A percentile compares a stretch with the other conserved stretches of the same genome.
Conservation (phyloP, 306 rosid species). For the Acacia acuminata region DNA sequence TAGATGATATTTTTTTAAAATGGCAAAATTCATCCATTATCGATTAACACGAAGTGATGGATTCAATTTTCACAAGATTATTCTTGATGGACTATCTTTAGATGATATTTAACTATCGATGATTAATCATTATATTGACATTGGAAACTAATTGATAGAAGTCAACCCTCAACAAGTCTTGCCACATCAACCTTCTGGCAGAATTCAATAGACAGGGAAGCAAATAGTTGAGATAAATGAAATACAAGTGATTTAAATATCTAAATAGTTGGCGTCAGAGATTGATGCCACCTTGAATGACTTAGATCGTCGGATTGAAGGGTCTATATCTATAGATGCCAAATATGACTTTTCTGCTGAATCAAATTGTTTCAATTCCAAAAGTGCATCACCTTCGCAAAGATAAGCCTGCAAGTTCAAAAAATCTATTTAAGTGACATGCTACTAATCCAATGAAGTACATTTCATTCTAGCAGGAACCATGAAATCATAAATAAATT, state of each 20-base stretch:
- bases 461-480: neutral
- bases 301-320: conserved; percentile 73
- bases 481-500: neutral
- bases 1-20: too few relatives aligned
- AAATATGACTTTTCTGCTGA: conserved; percentile 71
- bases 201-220: conserved; percentile 8
- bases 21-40: too few relatives aligned
- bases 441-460: neutral
- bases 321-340: conserved; percentile 62
- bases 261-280: conserved; percentile 16
- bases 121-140: neutral
- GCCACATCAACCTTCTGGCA: conserved; percentile 15
- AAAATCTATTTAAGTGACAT: conserved; percentile 1
- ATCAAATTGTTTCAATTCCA: conserved; percentile 61
- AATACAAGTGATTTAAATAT: conserved; percentile 15
- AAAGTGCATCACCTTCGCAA: conserved; percentile 76
- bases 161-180: conserved; percentile 19
- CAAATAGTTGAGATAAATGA: conserved; percentile 17
- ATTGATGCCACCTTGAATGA: conserved; percentile 69
- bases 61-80: neutral
- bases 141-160: conserved; percentile 13
- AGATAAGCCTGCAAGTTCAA: conserved; percentile 68
- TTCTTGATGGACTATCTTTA: neutral
- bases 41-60: neutral
- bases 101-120: conserved; percentile 11